Conservation (phyloP, 1,139 yeast genomes). For the Wickerhamomyces sp. region DNA sequence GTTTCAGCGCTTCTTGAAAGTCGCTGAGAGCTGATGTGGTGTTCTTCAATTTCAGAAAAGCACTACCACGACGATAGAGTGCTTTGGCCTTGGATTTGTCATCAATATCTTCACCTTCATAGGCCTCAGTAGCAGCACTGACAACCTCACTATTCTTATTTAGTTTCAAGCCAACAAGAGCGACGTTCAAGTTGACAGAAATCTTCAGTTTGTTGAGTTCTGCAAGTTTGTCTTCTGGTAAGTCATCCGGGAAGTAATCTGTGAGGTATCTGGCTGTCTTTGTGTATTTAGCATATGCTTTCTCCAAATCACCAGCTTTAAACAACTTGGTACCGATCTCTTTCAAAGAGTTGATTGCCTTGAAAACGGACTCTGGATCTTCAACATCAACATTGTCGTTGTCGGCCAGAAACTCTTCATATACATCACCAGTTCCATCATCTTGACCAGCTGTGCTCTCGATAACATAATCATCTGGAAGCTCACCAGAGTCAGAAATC, state of each 20-base stretch:
- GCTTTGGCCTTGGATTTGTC: constrained; percentile 79
- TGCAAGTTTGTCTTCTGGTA: constrained; percentile 46
- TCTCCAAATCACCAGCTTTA: constrained; percentile 53
- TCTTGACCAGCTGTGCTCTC: constrained; percentile 39
- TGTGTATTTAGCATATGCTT: constrained; percentile 60
- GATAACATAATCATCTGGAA: constrained; percentile 54
- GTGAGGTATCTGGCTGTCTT: constrained; percentile 66
- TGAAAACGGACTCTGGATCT: constrained; percentile 58
- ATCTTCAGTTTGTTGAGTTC: constrained; percentile 49
- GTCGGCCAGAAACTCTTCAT: constrained; percentile 73
- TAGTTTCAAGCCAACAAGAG: constrained; percentile 69
- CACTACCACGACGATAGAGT: constrained; percentile 78
- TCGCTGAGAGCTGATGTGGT: constrained; percentile 67
- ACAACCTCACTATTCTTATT: constrained; percentile 53
- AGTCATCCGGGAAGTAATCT: constrained; percentile 72
- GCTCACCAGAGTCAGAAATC: constrained; percentile 75
- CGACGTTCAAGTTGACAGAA: constrained; percentile 64
- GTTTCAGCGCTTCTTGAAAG: constrained; percentile 58
- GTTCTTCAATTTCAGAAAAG: constrained; percentile 57
- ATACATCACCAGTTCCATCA: constrained; percentile 83
- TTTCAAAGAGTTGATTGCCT: constrained; percentile 65
- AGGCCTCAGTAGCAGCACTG: constrained; percentile 58
- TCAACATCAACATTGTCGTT: constrained; percentile 60
- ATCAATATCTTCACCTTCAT: constrained; percentile 56
- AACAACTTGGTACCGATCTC: constrained; percentile 72